These are phyloP conservation scores for Psilocybe cyanescens DNA, from an alignment of 768 basidiomycete species.

Conservation along the genomic window DNA sequence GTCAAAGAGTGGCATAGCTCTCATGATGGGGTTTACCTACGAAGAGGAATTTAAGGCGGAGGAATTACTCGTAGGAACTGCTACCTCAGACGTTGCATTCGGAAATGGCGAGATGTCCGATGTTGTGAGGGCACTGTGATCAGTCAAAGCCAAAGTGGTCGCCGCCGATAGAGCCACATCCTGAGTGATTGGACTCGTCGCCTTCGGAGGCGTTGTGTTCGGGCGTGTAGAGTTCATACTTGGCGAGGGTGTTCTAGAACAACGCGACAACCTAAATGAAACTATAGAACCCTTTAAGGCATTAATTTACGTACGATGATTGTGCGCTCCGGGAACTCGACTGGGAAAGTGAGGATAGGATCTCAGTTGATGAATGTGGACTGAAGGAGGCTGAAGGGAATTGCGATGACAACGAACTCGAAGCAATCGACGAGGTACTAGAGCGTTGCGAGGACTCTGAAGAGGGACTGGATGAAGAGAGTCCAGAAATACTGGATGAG, in stretches of 20 bases:
- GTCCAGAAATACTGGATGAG: conserved; percentile 1
- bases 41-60: conserved; percentile 17
- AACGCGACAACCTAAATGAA: conserved; percentile 1
- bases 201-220: not conserved
- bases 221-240: not conserved
- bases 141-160: conserved; percentile 10
- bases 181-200: not conserved
- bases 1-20: conserved; percentile 7
- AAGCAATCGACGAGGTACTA: not conserved
- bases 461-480: conserved; percentile 3
- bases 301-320: conserved; percentile 6
- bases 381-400: conserved; percentile 7
- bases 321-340: conserved; percentile 5
- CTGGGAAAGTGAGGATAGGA: not conserved
- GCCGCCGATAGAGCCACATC: not conserved
- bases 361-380: conserved; percentile 1
- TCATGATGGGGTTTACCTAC: conserved; percentile 16
- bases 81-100: not conserved
- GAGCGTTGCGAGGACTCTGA: not conserved
- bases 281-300: not conserved
- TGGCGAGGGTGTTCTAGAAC: not conserved
- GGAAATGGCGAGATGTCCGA: not conserved
- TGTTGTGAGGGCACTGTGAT: conserved; percentile 1
- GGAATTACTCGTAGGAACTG: not conserved
- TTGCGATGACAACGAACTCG: not conserved